A percentile compares a stretch with the other conserved stretches of the same genome.
phyloP scores from a whole-genome alignment of 108 stramenopile genomes.

The Cyclotella choctawhatcheeana region DNA sequence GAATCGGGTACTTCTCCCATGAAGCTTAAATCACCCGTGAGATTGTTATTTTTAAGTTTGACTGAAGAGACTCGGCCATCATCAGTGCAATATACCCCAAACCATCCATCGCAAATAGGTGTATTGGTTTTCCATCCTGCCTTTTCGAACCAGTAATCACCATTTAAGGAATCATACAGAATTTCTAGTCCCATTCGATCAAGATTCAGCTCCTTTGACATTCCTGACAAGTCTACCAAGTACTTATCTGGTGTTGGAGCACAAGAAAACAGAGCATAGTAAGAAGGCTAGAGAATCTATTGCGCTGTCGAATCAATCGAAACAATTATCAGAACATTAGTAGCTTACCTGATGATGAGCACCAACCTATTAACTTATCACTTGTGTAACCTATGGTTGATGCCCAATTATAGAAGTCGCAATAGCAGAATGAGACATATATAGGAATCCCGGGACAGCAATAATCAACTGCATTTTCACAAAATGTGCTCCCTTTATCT shows the following conservation, averaged over 20 bases:
- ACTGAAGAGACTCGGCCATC: constrained; percentile 15
- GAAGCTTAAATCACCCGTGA: constrained; percentile 10
- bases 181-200: background rate
- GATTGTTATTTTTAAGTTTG: constrained; percentile 28
- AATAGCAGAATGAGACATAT: background rate
- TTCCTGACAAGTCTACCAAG: background rate
- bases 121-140: constrained; percentile 3
- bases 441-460: background rate
- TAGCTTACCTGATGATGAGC: background rate
- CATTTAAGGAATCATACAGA: background rate
- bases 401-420: constrained; percentile 2
- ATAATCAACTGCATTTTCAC: constrained; percentile 3
- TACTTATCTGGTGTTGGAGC: no score
- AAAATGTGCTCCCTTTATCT: background rate
- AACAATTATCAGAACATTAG: no score
- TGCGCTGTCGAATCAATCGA: no score
- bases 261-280: no score
- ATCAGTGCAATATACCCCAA: constrained; percentile 24
- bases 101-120: constrained; percentile 13
- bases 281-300: no score
- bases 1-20: background rate
- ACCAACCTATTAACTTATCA: background rate
- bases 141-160: constrained; percentile 26
- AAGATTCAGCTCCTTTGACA: no score
- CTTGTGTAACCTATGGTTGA: background rate